Conservation (phyloP, 257 asterid species). For the Prunella vulgaris region DNA sequence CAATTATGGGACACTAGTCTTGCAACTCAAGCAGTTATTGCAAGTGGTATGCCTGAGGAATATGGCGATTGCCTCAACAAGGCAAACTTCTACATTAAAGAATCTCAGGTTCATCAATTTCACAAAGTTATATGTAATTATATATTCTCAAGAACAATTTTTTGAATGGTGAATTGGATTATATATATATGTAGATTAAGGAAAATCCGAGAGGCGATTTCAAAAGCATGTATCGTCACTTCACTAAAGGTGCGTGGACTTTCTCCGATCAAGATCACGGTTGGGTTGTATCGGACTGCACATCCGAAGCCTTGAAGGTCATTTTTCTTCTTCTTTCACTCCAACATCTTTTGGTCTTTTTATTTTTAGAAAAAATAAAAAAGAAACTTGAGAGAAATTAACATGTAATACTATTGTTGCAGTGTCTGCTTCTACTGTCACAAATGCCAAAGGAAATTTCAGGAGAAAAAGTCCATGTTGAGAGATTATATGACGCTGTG, state of each 20-base stretch:
- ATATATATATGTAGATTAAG: slow-evolving; percentile 50
- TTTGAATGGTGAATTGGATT: too few relatives aligned
- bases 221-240: slow-evolving; percentile 61
- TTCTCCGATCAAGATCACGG: slow-evolving; percentile 91
- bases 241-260: slow-evolving; percentile 74
- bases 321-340: not conserved
- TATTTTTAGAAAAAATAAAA: too few relatives aligned
- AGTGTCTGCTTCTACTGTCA: slow-evolving; percentile 48
- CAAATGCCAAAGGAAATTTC: slow-evolving; percentile 45
- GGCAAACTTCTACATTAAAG: slow-evolving; percentile 69
- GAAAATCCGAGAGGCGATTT: slow-evolving; percentile 56
- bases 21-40: slow-evolving; percentile 66
- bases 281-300: slow-evolving; percentile 69
- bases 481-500: slow-evolving; percentile 46
- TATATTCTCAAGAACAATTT: too few relatives aligned
- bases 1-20: slow-evolving; percentile 65
- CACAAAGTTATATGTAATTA: too few relatives aligned
- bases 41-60: slow-evolving; percentile 74
- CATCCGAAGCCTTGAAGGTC: slow-evolving; percentile 68
- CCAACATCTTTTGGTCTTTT: too few relatives aligned
- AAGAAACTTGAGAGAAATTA: too few relatives aligned
- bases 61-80: slow-evolving; percentile 68
- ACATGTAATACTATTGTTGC: too few relatives aligned
- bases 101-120: slow-evolving; percentile 62
- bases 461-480: slow-evolving; percentile 35